Conservation (phyloP, 2,329 filamentous ascomycete species). For the Zymoseptoria passerinii region DNA sequence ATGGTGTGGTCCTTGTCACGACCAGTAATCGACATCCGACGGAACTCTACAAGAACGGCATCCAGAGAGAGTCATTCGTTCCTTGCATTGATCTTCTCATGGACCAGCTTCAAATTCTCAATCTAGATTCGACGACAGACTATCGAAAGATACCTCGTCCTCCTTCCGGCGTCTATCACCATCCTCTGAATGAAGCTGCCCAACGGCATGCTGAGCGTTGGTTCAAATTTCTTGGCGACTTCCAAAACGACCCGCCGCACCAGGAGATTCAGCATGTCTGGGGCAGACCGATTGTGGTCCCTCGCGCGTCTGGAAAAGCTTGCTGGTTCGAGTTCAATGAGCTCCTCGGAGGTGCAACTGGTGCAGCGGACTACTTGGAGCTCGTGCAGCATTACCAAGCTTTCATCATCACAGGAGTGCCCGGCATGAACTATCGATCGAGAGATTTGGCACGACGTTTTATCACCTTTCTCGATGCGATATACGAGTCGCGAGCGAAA, state of each 20-base stretch:
- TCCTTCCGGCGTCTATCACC: slow-evolving; percentile 87
- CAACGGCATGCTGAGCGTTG: slow-evolving; percentile 80
- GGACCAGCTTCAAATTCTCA: slow-evolving; percentile 74
- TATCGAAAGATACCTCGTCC: slow-evolving; percentile 95
- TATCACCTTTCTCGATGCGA: slow-evolving; percentile 70
- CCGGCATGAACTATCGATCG: slow-evolving; percentile 79
- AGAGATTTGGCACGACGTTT: slow-evolving; percentile 85
- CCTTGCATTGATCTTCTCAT: slow-evolving; percentile 92
- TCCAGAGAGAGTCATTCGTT: slow-evolving; percentile 59
- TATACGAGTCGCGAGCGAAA: slow-evolving; percentile 90
- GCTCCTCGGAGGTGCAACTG: slow-evolving; percentile 78
- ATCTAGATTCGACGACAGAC: slow-evolving; percentile 89
- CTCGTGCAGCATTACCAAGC: slow-evolving; percentile 82
- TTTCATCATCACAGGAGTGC: slow-evolving; percentile 85
- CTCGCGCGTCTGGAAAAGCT: slow-evolving; percentile 75
- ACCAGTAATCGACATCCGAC: slow-evolving; percentile 75
- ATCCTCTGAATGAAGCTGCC: slow-evolving; percentile 71
- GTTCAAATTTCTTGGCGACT: slow-evolving; percentile 90
- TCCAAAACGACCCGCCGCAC: slow-evolving; percentile 65
- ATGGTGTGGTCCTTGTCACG: slow-evolving; percentile 67
- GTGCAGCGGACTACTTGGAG: slow-evolving; percentile 92
- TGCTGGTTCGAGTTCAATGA: slow-evolving; percentile 91
- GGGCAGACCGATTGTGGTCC: slow-evolving; percentile 84
- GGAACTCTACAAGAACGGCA: slow-evolving; percentile 36
- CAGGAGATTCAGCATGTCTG: slow-evolving; percentile 75